Evolutionary conservation across 176 grass and related monocot species (phyloP), one percentile per base, ranked within the genome.

Genomic region (Raddia guianensis): DNA sequence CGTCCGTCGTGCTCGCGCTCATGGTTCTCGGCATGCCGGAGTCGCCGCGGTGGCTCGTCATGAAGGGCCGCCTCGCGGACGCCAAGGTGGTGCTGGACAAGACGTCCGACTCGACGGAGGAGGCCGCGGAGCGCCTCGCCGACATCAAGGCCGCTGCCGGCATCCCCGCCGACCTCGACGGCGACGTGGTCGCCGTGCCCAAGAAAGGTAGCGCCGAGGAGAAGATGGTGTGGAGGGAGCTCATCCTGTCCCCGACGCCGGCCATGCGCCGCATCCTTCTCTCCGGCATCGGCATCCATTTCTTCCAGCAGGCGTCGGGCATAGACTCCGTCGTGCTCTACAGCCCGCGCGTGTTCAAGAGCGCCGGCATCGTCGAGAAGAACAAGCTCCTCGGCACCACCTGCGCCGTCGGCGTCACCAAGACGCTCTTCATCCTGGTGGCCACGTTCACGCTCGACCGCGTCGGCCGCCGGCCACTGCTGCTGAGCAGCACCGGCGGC

Each of bases 231-330:
- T 96, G 93, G 93, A 93, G 75, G 62, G 87, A 96, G 79, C 88
- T 96, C 75, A 81, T 96, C 49, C 5, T 93, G 14, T 66, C 58
- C 5, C 90, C 93, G 6, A 53, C 73, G 13, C 77, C 88, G 13
- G 78, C 75, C 8, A 91, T 96, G 77, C 90, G 90, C 0, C 87
- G 80, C 19, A 86, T 92, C 74, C 88, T 96, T 8, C 68, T 96
- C 11, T 46, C 85, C 0, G 90, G 85, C 0, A 0, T 92, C 43
- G 93, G 90, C 64, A 83, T 96, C 71, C 90, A 96, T 27, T 96
- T 96, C 87, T 96, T 96, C 93, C 90, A 96, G 87, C 93, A 96
- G 81, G 83, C 93, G 48, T 96, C 93, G 2, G 93, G 93, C 35
- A 92, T 92, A 61, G 93, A 96, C 49, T 85, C 87, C 42, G 93